Evolutionary conservation across 371 early-diverging fungal species (phyloP).

Genomic region (Mortierella sp.): DNA sequence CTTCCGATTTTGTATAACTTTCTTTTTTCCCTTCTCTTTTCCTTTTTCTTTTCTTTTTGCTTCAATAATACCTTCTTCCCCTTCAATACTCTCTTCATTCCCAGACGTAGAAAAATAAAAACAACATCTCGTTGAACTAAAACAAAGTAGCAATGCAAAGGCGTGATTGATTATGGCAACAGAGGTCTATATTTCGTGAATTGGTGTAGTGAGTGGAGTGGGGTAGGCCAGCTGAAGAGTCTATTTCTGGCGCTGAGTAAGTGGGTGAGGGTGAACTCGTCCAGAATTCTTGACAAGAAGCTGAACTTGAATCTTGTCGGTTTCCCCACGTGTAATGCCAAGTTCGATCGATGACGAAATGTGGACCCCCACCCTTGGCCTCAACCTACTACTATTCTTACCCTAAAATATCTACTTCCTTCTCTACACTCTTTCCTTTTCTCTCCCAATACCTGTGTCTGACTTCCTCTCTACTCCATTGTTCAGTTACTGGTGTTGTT

Average conservation of each 20-base stretch:
- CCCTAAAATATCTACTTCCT: too few relatives aligned
- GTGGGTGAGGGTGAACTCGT: neutral
- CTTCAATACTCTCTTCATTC: neutral
- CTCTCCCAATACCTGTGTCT: neutral
- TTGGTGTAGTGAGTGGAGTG: neutral
- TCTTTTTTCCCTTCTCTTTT: neutral
- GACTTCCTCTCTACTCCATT: too few relatives aligned
- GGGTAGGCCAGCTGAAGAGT: neutral
- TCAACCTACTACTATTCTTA: too few relatives aligned
- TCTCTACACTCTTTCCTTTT: too few relatives aligned
- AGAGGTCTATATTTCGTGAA: neutral
- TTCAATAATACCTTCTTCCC: slow-evolving; percentile 20
- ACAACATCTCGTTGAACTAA: neutral
- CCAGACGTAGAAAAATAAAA: neutral
- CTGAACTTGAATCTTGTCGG: neutral
- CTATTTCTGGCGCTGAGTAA: slow-evolving; percentile 7
- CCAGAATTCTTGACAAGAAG: neutral
- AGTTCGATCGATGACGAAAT: neutral
- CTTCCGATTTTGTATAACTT: neutral
- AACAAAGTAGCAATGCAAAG: neutral
- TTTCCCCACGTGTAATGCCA: neutral
- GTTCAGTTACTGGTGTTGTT: neutral
- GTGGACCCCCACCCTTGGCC: neutral
- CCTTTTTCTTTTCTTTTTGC: slow-evolving; percentile 1
- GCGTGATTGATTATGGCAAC: neutral